phyloP scores from a whole-genome alignment of 176 grass and related monocot species.

The Melocanna baccifera region DNA sequence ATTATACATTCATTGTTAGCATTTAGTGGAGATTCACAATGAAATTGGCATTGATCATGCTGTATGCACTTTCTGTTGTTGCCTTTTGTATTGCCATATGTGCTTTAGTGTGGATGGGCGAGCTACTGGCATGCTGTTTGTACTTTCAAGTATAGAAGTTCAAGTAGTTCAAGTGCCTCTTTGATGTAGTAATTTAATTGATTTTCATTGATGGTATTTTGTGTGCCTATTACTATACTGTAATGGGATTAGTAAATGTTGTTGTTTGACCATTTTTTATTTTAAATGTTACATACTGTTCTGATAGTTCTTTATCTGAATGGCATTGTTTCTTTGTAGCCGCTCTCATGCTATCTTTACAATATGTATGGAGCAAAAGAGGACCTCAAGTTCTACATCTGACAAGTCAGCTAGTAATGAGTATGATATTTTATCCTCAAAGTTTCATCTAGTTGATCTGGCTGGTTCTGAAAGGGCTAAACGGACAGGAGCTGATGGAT shows the following conservation, averaged over 20 bases:
- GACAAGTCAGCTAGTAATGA: constrained; percentile 46
- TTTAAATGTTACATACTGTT: background rate
- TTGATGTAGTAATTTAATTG: background rate
- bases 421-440: constrained; percentile 62
- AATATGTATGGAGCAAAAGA: constrained; percentile 74
- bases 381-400: constrained; percentile 27
- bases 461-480: constrained; percentile 92
- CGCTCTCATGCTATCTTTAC: constrained; percentile 93
- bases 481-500: constrained; percentile 69
- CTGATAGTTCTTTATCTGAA: background rate
- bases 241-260: background rate
- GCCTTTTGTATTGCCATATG: constrained; percentile 8
- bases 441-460: constrained; percentile 84
- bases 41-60: background rate
- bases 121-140: background rate
- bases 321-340: constrained; percentile 35
- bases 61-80: background rate
- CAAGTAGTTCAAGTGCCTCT: background rate
- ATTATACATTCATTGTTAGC: background rate
- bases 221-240: background rate
- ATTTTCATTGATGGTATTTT: background rate
- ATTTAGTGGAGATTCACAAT: background rate
- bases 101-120: background rate
- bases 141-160: background rate
- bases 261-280: background rate